Percentiles rank a stretch among this genome's conserved stretches.
Evolutionary conservation across 1,139 yeast species (phyloP).

Genomic region (Meyerozyma elateridarum): DNA sequence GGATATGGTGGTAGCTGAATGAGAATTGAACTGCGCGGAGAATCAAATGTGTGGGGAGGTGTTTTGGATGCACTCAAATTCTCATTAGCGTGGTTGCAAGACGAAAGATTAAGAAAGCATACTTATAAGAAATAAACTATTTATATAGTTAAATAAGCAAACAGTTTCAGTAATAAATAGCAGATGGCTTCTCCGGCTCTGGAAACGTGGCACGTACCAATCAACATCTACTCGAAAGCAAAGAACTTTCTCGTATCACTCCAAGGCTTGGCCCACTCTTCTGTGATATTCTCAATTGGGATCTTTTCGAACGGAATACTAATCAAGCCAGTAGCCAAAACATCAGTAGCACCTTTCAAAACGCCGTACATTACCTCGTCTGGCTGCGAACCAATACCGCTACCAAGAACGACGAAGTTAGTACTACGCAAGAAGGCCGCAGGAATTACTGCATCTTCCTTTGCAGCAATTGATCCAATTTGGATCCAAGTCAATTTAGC

Average conservation of each 20-base stretch:
- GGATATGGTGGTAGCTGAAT: constrained; percentile 5
- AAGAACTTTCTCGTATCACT: background rate
- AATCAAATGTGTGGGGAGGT: no score
- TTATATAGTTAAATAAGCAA: no score
- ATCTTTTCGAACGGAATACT: background rate
- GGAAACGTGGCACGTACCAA: no score
- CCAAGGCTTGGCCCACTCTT: background rate
- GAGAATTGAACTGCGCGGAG: background rate
- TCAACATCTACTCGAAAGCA: background rate
- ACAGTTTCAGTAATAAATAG: no score
- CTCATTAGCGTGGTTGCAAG: no score
- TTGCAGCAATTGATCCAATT: constrained; percentile 19
- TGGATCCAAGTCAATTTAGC: constrained; percentile 16
- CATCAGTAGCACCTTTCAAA: constrained; percentile 5
- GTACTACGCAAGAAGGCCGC: constrained; percentile 15
- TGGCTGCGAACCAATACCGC: constrained; percentile 19
- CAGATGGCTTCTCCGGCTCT: no score
- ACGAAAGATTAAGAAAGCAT: no score
- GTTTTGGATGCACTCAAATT: no score
- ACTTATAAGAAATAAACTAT: no score
- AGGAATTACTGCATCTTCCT: constrained; percentile 10
- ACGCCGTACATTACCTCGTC: constrained; percentile 4
- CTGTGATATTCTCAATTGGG: background rate
- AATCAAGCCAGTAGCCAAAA: background rate
- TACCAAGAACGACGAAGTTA: constrained; percentile 18